Conservation (phyloP, 2,329 filamentous ascomycete genomes). For the Xylaria multiplex region DNA sequence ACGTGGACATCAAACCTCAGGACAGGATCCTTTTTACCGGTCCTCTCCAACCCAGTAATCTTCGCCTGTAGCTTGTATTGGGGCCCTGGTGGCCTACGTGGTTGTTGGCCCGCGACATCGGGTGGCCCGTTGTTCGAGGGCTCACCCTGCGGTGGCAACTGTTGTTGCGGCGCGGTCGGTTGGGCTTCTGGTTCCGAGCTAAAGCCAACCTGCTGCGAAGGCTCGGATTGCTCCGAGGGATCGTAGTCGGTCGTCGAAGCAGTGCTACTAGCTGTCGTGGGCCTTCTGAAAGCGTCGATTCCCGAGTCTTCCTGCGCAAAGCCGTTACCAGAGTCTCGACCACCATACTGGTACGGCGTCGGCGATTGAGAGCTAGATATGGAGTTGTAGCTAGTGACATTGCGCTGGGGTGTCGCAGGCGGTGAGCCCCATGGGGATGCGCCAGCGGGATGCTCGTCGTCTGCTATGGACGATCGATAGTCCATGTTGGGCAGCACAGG, state of each 20-base stretch:
- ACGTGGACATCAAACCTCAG: slow-evolving; percentile 97
- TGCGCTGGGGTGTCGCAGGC: slow-evolving; percentile 60
- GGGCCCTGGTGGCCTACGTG: slow-evolving; percentile 69
- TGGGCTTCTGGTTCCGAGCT: slow-evolving; percentile 42
- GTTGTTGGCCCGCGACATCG: slow-evolving; percentile 53
- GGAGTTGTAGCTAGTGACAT: slow-evolving; percentile 56
- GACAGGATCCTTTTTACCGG: slow-evolving; percentile 94
- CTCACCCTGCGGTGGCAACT: slow-evolving; percentile 41
- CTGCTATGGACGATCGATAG: slow-evolving; percentile 66
- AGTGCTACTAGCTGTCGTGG: slow-evolving; percentile 58
- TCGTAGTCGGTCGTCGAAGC: slow-evolving; percentile 56
- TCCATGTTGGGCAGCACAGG: slow-evolving; percentile 58
- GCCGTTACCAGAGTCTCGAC: slow-evolving; percentile 56
- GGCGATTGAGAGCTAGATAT: slow-evolving; percentile 52
- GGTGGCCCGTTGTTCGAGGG: slow-evolving; percentile 38
- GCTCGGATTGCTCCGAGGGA: slow-evolving; percentile 48
- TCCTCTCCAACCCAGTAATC: slow-evolving; percentile 91
- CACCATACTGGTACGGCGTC: slow-evolving; percentile 57
- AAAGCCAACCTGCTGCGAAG: slow-evolving; percentile 47
- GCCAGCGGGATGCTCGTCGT: slow-evolving; percentile 63
- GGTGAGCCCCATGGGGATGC: slow-evolving; percentile 68
- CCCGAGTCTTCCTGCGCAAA: slow-evolving; percentile 52
- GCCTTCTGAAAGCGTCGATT: slow-evolving; percentile 56
- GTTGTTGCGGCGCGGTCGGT: slow-evolving; percentile 36
- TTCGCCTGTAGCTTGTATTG: slow-evolving; percentile 91